Percentiles rank a stretch among this genome's conserved stretches.
phyloP scores from a whole-genome alignment of 169 alveolate species.

The Cryptosporidium viatorum region DNA sequence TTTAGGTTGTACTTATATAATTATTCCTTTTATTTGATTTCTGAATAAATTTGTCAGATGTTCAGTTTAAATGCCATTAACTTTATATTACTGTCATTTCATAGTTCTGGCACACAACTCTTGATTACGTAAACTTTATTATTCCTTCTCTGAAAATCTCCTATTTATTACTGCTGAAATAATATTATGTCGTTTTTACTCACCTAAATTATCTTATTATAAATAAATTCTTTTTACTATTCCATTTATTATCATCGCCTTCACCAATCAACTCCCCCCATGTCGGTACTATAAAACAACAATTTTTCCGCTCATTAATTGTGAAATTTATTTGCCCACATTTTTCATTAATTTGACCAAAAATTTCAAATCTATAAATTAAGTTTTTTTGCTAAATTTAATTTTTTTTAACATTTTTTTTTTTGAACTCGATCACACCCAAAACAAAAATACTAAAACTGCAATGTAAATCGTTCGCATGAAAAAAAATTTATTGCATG shows the following conservation, averaged over 20 bases:
- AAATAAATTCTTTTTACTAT: neutral
- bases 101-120: neutral
- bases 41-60: neutral
- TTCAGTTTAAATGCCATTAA: neutral
- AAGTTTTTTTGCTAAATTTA: neutral
- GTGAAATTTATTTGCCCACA: neutral
- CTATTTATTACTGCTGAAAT: too few species aligned
- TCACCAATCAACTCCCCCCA: neutral
- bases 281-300: conserved; percentile 22
- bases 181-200: too few species aligned
- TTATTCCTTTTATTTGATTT: neutral
- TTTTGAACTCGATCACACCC: neutral
- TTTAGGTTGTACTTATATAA: too few species aligned
- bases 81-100: neutral
- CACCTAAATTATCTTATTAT: neutral
- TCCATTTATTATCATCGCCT: neutral
- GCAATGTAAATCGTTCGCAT: neutral
- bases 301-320: conserved; percentile 14
- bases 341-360: neutral
- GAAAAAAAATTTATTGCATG: neutral
- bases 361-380: neutral
- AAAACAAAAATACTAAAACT: too few species aligned
- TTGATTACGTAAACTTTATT: too few species aligned
- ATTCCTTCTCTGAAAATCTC: too few species aligned
- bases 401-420: neutral